Evolutionary conservation across 805 yeast genomes (phyloP).

Genomic region (Lipomyces kockii): DNA sequence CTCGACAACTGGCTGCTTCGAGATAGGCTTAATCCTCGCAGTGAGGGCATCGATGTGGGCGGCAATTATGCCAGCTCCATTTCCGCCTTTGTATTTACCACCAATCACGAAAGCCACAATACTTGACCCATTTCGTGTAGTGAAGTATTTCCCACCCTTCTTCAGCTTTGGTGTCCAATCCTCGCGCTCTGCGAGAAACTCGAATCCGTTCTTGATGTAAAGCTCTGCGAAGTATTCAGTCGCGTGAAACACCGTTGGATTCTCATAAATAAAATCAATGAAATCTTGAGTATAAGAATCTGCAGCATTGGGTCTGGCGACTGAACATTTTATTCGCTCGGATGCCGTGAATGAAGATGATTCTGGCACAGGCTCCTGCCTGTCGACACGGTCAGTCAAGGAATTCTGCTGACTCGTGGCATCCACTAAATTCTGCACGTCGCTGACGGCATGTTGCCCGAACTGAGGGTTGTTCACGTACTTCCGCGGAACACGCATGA

Average conservation of each 20-base stretch:
- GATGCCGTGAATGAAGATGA: neutral
- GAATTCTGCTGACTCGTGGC: neutral
- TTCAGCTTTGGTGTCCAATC: constrained; percentile 53
- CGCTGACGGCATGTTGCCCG: neutral
- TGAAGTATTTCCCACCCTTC: constrained; percentile 60
- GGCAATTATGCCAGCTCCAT: constrained; percentile 61
- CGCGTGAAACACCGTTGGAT: constrained; percentile 64
- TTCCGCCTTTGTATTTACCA: constrained; percentile 61
- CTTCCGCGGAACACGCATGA: neutral
- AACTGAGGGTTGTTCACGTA: neutral
- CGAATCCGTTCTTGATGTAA: constrained; percentile 62
- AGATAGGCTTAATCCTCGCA: constrained; percentile 64
- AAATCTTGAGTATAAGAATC: constrained; percentile 15
- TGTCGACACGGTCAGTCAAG: neutral
- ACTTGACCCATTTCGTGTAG: constrained; percentile 70
- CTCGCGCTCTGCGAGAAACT: constrained; percentile 64
- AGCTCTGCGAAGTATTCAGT: constrained; percentile 63
- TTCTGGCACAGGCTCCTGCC: neutral
- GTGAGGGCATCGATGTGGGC: constrained; percentile 60
- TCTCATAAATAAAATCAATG: constrained; percentile 22
- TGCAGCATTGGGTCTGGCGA: constrained; percentile 2
- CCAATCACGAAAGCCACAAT: constrained; percentile 75
- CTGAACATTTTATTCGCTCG: constrained; percentile 4
- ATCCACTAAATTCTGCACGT: neutral
- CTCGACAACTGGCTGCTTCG: constrained; percentile 62